Evolutionary conservation across 106 monocot genomes (phyloP).

Genomic region (Allium cepa): DNA sequence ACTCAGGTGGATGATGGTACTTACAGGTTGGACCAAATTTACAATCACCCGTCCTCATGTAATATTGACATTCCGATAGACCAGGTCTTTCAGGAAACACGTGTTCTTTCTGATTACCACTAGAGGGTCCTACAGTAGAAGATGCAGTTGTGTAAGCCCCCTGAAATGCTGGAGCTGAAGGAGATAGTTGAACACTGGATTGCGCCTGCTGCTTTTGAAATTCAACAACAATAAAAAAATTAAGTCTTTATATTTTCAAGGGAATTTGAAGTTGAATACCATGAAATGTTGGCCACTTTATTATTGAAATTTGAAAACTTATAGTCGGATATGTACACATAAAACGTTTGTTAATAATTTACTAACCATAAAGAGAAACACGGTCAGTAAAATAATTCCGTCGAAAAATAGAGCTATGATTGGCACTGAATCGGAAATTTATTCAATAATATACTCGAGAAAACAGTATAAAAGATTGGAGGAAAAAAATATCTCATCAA

Average conservation of each 20-base stretch:
- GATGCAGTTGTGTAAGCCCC: slow-evolving; percentile 29
- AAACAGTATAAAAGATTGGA: too few relatives aligned
- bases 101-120: slow-evolving; percentile 41
- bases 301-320: not conserved
- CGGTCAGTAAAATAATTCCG: too few relatives aligned
- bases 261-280: slow-evolving; percentile 43
- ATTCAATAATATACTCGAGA: too few relatives aligned
- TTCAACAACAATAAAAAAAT: too few relatives aligned
- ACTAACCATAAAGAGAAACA: too few relatives aligned
- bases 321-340: not conserved
- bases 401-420: too few relatives aligned
- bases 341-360: too few relatives aligned
- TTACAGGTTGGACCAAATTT: slow-evolving; percentile 82
- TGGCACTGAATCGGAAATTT: too few relatives aligned
- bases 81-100: slow-evolving; percentile 74
- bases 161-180: slow-evolving; percentile 49
- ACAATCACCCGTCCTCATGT: slow-evolving; percentile 88
- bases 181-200: slow-evolving; percentile 44
- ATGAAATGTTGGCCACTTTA: slow-evolving; percentile 5
- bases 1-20: slow-evolving; percentile 82
- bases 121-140: slow-evolving; percentile 38
- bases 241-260: too few relatives aligned
- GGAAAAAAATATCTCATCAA: too few relatives aligned
- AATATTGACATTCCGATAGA: slow-evolving; percentile 80
- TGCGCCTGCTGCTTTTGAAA: slow-evolving; percentile 13